phyloP scores from a whole-genome alignment of 345 rosid genomes.

The Mangifera indica region DNA sequence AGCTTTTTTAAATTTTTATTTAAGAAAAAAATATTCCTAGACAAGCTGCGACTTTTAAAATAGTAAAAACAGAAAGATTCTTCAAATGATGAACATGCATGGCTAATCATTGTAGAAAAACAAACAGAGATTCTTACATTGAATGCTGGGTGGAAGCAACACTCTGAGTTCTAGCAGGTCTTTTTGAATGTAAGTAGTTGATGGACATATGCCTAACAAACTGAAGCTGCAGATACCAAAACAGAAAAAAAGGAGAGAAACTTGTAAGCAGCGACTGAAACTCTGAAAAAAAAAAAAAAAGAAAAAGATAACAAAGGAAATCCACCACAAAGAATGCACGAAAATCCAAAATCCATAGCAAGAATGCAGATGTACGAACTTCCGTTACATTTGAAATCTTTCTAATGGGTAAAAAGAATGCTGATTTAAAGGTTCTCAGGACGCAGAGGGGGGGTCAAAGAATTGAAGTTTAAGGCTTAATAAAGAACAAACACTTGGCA shows the following conservation, averaged over 20 bases:
- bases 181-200: conserved; percentile 41
- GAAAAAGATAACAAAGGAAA: not conserved
- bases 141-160: conserved; percentile 28
- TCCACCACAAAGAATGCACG: not conserved
- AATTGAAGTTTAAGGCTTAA: not conserved
- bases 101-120: not conserved
- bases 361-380: not conserved
- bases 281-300: no score
- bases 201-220: conserved; percentile 57
- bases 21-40: not conserved
- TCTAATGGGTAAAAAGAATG: not conserved
- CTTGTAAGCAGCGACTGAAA: conserved; percentile 15
- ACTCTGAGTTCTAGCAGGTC: conserved; percentile 30
- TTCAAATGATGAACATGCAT: no score
- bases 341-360: not conserved
- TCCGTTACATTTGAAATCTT: conserved; percentile 3
- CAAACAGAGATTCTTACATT: conserved; percentile 4
- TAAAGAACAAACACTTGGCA: not conserved
- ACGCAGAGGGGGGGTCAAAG: not conserved
- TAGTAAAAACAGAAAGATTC: no score
- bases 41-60: no score
- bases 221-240: conserved; percentile 47
- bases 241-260: conserved; percentile 15
- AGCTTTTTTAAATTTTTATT: not conserved
- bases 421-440: not conserved